phyloP scores from a whole-genome alignment of 2,329 filamentous ascomycete species.

The Xylariales sp. region DNA sequence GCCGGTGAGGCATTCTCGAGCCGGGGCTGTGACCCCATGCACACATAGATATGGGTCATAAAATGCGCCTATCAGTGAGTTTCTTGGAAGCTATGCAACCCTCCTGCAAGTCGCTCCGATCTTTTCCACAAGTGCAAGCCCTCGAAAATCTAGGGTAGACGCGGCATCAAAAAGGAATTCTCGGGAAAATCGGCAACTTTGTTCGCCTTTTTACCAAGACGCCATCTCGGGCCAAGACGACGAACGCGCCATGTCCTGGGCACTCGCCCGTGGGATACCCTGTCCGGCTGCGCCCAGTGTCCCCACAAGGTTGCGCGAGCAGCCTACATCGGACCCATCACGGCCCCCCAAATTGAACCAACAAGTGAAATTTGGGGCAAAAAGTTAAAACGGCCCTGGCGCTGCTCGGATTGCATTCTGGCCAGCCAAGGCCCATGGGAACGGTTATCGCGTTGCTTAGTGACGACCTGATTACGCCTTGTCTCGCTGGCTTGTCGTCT shows the following conservation, averaged over 20 bases:
- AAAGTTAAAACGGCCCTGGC: constrained; percentile 1
- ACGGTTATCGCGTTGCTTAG: neutral
- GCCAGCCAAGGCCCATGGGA: neutral
- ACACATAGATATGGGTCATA: too few relatives aligned
- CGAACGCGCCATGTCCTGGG: constrained; percentile 1
- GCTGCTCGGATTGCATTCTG: too few relatives aligned
- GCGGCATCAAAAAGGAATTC: too few relatives aligned
- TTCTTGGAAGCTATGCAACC: too few relatives aligned
- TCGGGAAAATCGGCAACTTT: constrained; percentile 8
- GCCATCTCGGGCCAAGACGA: constrained; percentile 1
- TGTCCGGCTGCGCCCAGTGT: neutral
- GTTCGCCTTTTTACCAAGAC: neutral
- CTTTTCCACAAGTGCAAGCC: too few relatives aligned
- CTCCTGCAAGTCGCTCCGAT: too few relatives aligned
- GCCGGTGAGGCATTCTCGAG: too few relatives aligned
- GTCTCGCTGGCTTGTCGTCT: neutral
- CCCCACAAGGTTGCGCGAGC: constrained; percentile 1
- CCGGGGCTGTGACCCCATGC: too few relatives aligned
- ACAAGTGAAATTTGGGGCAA: constrained; percentile 2
- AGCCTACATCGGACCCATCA: constrained; percentile 5
- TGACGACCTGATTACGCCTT: neutral
- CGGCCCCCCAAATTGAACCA: constrained; percentile 3
- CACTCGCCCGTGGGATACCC: constrained; percentile 1
- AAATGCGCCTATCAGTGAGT: too few relatives aligned
- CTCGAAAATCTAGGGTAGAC: too few relatives aligned